Percentiles rank a stretch among this genome's conserved stretches.
phyloP scores from a whole-genome alignment of 441 rosid genomes.

The Capsella rubella region DNA sequence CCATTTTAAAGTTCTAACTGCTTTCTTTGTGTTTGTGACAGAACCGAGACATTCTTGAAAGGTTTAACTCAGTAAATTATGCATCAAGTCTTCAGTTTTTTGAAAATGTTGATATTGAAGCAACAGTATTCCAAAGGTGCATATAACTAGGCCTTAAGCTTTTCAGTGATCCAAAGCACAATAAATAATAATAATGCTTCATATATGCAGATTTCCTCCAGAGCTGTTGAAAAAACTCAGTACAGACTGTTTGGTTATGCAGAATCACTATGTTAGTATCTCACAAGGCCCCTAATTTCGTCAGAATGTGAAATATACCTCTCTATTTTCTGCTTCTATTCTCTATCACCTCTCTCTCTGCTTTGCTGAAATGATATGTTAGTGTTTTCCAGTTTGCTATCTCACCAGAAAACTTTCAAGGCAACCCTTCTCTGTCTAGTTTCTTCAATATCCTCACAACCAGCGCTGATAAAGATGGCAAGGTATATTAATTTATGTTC shows the following conservation, averaged over 20 bases:
- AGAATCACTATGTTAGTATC: slow-evolving; percentile 79
- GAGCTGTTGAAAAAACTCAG: slow-evolving; percentile 70
- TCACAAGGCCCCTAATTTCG: slow-evolving; percentile 7
- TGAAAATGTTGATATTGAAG: slow-evolving; percentile 56
- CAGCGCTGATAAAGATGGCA: slow-evolving; percentile 62
- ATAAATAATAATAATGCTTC: not conserved
- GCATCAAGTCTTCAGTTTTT: slow-evolving; percentile 83
- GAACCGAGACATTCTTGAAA: slow-evolving; percentile 81
- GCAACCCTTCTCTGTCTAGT: slow-evolving; percentile 51
- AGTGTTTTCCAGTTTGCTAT: slow-evolving; percentile 67
- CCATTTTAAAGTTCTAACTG: not conserved
- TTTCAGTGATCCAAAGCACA: not conserved
- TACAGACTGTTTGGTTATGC: slow-evolving; percentile 88
- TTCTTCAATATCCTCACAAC: slow-evolving; percentile 85
- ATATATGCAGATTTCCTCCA: slow-evolving; percentile 69
- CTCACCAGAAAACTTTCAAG: slow-evolving; percentile 61
- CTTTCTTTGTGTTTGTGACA: slow-evolving; percentile 44
- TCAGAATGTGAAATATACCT: not conserved
- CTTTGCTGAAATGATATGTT: not conserved
- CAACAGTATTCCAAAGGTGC: slow-evolving; percentile 89
- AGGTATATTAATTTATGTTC: slow-evolving; percentile 51
- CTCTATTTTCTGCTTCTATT: slow-evolving; percentile 9
- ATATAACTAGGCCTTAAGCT: not conserved
- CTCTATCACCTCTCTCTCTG: not conserved
- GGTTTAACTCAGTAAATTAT: slow-evolving; percentile 62